Conservation (phyloP, 164 flowering plant genomes). For the Malania oleifera region DNA sequence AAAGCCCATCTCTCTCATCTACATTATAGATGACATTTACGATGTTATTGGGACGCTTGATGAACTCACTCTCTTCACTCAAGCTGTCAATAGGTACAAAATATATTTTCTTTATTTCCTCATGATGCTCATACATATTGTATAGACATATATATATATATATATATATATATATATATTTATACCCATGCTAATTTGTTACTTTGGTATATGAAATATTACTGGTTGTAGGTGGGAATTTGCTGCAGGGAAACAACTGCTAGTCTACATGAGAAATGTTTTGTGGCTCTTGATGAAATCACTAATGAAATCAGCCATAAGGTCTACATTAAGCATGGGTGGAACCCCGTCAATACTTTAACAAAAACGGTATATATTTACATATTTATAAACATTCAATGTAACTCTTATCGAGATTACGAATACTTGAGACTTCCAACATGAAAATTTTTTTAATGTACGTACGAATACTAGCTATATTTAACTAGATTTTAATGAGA, state of each 20-base stretch:
- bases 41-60: background rate
- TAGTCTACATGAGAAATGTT: constrained; percentile 14
- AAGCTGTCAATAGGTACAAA: background rate
- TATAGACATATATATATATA: too few relatives aligned
- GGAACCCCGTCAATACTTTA: constrained; percentile 5
- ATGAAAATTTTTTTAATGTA: too few relatives aligned
- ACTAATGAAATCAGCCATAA: constrained; percentile 14
- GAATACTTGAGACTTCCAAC: too few relatives aligned
- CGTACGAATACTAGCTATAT: too few relatives aligned
- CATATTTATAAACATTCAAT: background rate
- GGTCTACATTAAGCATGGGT: constrained; percentile 7
- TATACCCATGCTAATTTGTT: too few relatives aligned
- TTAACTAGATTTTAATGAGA: background rate
- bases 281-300: constrained; percentile 8
- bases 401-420: background rate
- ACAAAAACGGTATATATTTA: constrained; percentile 7
- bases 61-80: background rate
- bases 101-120: too few relatives aligned
- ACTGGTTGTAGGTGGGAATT: constrained; percentile 22
- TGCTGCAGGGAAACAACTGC: constrained; percentile 5
- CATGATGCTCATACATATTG: too few relatives aligned
- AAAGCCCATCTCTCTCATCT: too few relatives aligned
- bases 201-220: too few relatives aligned
- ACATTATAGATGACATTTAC: background rate
- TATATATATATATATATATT: too few relatives aligned